These are phyloP conservation scores for Piper betle DNA, from an alignment of 164 flowering plant genomes.

Conservation along the genomic window DNA sequence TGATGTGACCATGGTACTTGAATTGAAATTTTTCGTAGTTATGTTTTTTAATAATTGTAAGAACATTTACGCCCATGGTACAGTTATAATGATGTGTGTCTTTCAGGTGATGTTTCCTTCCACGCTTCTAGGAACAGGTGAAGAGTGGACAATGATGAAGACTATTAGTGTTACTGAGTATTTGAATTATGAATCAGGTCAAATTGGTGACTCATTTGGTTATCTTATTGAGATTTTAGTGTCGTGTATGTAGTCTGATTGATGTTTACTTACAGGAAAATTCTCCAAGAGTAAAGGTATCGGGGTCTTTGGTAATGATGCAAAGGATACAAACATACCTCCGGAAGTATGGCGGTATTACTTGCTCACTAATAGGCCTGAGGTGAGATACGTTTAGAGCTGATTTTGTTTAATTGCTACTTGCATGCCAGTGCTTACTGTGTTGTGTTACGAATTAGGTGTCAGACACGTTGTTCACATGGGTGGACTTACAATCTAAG, in stretches of 20 bases:
- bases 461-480: constrained; percentile 81
- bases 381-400: constrained; percentile 29
- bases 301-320: constrained; percentile 96
- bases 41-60: too few relatives aligned
- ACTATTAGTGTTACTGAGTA: constrained; percentile 92
- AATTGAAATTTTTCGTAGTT: too few relatives aligned
- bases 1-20: too few relatives aligned
- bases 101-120: constrained; percentile 90
- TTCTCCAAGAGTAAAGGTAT: constrained; percentile 78
- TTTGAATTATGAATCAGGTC: constrained; percentile 85
- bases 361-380: constrained; percentile 84
- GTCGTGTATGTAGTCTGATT: background rate
- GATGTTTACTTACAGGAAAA: constrained; percentile 30
- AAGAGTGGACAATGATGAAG: constrained; percentile 90
- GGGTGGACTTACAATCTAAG: constrained; percentile 91
- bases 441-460: constrained; percentile 24
- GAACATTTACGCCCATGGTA: background rate
- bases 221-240: background rate
- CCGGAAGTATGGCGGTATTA: constrained; percentile 96
- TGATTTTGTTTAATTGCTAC: background rate
- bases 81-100: background rate
- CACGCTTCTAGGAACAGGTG: constrained; percentile 77
- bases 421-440: background rate
- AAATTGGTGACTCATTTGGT: background rate
- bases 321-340: constrained; percentile 76